These are phyloP conservation scores for Ascochyta fabae DNA, from an alignment of 2,329 filamentous ascomycete species.

Conservation along the genomic window DNA sequence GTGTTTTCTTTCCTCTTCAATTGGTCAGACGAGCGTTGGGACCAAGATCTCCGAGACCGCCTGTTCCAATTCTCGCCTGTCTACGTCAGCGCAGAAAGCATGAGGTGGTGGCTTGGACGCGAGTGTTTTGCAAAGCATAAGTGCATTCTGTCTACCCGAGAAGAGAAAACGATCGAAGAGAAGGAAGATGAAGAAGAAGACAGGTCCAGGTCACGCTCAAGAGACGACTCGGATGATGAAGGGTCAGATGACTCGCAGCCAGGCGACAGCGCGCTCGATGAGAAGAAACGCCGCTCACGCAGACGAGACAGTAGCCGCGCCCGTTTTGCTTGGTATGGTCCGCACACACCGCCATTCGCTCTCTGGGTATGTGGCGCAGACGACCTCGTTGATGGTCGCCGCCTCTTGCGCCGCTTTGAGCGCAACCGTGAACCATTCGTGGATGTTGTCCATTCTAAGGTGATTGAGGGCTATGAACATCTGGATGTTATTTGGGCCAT, in stretches of 20 bases:
- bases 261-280: constrained; percentile 6
- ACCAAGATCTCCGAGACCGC: constrained; percentile 75
- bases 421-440: constrained; percentile 82
- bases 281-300: constrained; percentile 4
- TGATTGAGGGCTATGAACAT: constrained; percentile 86
- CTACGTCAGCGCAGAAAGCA: constrained; percentile 86
- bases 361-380: constrained; percentile 88
- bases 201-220: constrained; percentile 19
- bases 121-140: constrained; percentile 86
- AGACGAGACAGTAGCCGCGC: constrained; percentile 51
- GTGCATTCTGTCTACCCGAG: constrained; percentile 82
- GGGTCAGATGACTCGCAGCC: constrained; percentile 6
- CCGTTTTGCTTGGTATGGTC: constrained; percentile 78
- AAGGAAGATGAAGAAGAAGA: constrained; percentile 52
- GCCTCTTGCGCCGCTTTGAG: constrained; percentile 76
- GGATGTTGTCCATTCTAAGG: constrained; percentile 77
- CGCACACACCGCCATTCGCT: constrained; percentile 79
- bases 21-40: constrained; percentile 87
- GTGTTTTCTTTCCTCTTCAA: constrained; percentile 90
- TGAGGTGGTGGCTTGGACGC: constrained; percentile 93
- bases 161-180: constrained; percentile 70
- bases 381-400: constrained; percentile 80
- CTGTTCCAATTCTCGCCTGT: constrained; percentile 94
- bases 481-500: constrained; percentile 95
- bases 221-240: constrained; percentile 27